Base-by-base conservation (phyloP, 495 filamentous ascomycete genomes). In the Ramalina peruviana region DNA sequence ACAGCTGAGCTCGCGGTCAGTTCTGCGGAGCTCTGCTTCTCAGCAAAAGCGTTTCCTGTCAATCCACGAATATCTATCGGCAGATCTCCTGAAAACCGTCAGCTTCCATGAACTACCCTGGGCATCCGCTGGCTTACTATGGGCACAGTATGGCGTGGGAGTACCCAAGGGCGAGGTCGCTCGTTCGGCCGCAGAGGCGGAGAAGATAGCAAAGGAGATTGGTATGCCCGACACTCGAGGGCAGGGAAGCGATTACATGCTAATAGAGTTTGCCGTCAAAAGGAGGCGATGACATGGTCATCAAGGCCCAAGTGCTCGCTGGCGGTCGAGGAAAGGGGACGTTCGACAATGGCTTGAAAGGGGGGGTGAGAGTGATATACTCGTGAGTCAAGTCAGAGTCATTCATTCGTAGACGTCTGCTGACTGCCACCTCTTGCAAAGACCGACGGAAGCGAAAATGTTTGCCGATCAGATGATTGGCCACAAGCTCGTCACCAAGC, bases 381-480 rank as follows among this genome's bases (percentile, higher is more conserved):
- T 96, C 90, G 78, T 85, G 65, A 62, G 81, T 68, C 20, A 26
- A 62, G 81, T 68, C 20, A 26, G n/a, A 48, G 36, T 44, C 43
- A 21, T 33, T 12, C 1, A 25, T 26, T 43, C 11, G 11, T 11
- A 51, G 51, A 42, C 70, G 19, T n/a, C 17, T 37, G 33, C 5
- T 38, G 43, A 51, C 50, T 56, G 20, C 47, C 48, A 19, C 17
- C 50, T 27, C 42, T 3, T 5, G 16, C 39, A 26, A 33, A 85
- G 81, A 42, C 75, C 83, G 30, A 80, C 79, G 53, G 83, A 87
- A 74, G 92, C 92, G 64, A 88, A 86, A 73, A 95, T 96, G 82
- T 94, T 98, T 62, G 89, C 92, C 61, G 81, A 85, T 54, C 88
- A 98, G 71, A 98, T 98, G 92, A 96, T 98, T 70, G 92, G 92